Base-by-base conservation (phyloP, 2,329 filamentous ascomycete species). In the Curvularia verruculosa region DNA sequence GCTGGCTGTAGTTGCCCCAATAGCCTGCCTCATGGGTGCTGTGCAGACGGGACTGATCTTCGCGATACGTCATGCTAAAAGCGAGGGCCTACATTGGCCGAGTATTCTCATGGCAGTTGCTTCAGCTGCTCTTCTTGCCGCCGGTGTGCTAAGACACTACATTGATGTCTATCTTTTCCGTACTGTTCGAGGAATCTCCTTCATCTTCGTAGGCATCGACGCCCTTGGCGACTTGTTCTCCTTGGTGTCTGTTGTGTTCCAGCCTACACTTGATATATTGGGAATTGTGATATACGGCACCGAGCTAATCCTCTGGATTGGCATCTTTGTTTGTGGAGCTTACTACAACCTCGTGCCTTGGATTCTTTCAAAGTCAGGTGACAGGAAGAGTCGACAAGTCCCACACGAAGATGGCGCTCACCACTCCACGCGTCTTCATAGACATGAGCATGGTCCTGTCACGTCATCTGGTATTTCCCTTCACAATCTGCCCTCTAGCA, bases 181-280 rank as follows among this genome's bases (percentile, higher is more conserved):
- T 6, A 89, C 87, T 0, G 88, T 90, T 1, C 80, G 87, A 13
- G 88, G 88, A 7, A 90, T 91, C 37, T 89, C 87, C 1, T 90
- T 91, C 71, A 77, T 89, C 2, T 91, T 91, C 62, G 87, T 89
- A 0, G 85, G 79, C 1, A 88, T 91, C 41, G 88, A 91, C 73
- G 88, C 87, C 0, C 79, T 85, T 0, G 88, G 88, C 0, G 88
- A 91, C 70, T 70, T 91, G 3, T 87, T 87, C 52, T 90, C 87
- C 0, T 76, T 91, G 0, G 70, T 87, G 2, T 88, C 87, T 0
- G 78, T 91, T 15, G 76, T 88, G 40, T 89, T 88, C 60, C 82
- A 89, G 68, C 79, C 80, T 0, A 75, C 77, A 18, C 66, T 88
- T 3, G 84, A 89, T 65, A 68, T 88, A 0, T 73, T 89, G 0